Evolutionary conservation across 2,329 filamentous ascomycete species (phyloP).

Genomic region (Drechslera avenae): DNA sequence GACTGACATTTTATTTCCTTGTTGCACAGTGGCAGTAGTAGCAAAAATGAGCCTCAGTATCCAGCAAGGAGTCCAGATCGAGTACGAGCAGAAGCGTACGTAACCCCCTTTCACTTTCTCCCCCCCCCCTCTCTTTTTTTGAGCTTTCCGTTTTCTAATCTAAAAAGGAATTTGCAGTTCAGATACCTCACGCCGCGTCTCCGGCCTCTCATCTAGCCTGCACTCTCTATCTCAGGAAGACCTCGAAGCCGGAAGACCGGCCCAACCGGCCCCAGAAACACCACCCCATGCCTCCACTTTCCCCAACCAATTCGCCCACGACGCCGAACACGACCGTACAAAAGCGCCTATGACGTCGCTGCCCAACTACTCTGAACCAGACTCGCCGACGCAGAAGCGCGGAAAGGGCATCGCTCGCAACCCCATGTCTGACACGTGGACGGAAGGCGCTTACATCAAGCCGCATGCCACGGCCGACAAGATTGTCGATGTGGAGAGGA

Average conservation of each 20-base stretch:
- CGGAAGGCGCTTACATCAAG: slow-evolving; percentile 11
- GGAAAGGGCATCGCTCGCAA: slow-evolving; percentile 6
- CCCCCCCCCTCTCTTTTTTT: too few species aligned
- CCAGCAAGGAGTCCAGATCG: slow-evolving; percentile 3
- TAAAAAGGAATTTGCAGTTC: neutral
- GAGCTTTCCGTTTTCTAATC: too few species aligned
- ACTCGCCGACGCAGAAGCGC: slow-evolving; percentile 5
- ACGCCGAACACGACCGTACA: slow-evolving; percentile 3
- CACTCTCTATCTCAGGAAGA: neutral
- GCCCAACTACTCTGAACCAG: slow-evolving; percentile 4
- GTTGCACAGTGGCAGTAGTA: neutral
- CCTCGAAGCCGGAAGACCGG: neutral
- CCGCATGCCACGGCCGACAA: neutral
- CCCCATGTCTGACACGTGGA: slow-evolving; percentile 11
- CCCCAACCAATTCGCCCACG: slow-evolving; percentile 3
- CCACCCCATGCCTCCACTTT: slow-evolving; percentile 1
- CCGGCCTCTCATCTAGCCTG: slow-evolving; percentile 4
- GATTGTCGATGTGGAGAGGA: slow-evolving; percentile 2
- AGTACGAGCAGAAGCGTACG: slow-evolving; percentile 10
- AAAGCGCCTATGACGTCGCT: slow-evolving; percentile 1
- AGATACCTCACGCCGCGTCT: neutral
- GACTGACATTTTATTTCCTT: neutral
- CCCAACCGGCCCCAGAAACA: neutral
- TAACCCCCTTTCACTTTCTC: neutral
- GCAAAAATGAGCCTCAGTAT: neutral